These are phyloP conservation scores for Drechmeria coniospora DNA, from an alignment of 2,329 filamentous ascomycete species.

Conservation along the genomic window DNA sequence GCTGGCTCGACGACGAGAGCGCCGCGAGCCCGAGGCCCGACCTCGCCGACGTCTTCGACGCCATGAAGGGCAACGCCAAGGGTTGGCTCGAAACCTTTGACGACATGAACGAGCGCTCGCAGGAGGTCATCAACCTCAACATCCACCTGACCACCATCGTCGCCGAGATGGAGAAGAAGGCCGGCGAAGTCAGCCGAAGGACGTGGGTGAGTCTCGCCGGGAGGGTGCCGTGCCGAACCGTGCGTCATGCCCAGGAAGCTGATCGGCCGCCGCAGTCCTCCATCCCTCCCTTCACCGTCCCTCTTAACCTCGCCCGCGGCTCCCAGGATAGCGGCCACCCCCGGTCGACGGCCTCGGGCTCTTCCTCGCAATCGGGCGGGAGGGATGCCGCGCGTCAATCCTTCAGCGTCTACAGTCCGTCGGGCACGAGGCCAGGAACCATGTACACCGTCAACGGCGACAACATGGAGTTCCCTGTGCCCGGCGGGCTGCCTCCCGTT, in stretches of 20 bases:
- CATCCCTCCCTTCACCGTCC: slow-evolving; percentile 8
- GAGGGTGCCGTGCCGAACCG: too few species aligned
- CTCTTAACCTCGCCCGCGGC: slow-evolving; percentile 1
- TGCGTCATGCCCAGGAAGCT: too few species aligned
- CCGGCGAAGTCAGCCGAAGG: slow-evolving; percentile 67
- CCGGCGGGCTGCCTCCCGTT: slow-evolving; percentile 8
- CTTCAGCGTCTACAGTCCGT: slow-evolving; percentile 7
- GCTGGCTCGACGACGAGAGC: slow-evolving; percentile 56
- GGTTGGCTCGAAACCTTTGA: slow-evolving; percentile 76
- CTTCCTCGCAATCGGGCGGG: slow-evolving; percentile 2
- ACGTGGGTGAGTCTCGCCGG: slow-evolving; percentile 43
- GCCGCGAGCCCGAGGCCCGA: slow-evolving; percentile 44
- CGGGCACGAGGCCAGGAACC: slow-evolving; percentile 4
- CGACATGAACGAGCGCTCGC: slow-evolving; percentile 58
- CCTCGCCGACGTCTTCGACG: slow-evolving; percentile 59
- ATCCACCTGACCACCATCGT: slow-evolving; percentile 62
- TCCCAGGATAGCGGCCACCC: slow-evolving; percentile 1
- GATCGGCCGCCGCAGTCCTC: slow-evolving; percentile 5
- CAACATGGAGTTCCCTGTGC: slow-evolving; percentile 9
- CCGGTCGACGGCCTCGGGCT: slow-evolving; percentile 3
- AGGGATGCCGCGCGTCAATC: slow-evolving; percentile 1
- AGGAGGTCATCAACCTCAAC: slow-evolving; percentile 53
- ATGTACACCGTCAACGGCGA: slow-evolving; percentile 6
- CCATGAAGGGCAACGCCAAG: slow-evolving; percentile 86
- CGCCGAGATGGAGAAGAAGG: slow-evolving; percentile 72